Evolutionary conservation across 2,329 filamentous ascomycete species (phyloP), one percentile per base, ranked within the genome.

Genomic region (Beauveria rudraprayagi): DNA sequence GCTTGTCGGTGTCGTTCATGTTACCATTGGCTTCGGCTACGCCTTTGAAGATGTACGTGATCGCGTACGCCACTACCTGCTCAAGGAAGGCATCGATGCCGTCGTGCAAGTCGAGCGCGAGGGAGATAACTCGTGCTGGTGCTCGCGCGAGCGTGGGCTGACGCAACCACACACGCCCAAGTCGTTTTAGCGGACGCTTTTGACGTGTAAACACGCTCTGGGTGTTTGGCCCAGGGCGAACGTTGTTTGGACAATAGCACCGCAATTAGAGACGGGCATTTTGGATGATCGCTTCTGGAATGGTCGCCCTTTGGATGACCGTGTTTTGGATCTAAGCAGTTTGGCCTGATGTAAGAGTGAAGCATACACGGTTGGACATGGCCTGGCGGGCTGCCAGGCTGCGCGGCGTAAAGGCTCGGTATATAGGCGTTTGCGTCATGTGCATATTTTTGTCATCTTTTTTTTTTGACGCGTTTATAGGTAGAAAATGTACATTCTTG

Each of bases 31-130:
- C 1, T 83, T 84, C 26, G 84, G 82, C 2, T 85, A 88, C 2
- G 86, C 92, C 67, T 71, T 92, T 60, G 91, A 96, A 67, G 92
- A 97, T 64, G 91, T 97, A 6, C 81, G 90, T 56, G 84, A 90
- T 63, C 81, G 92, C n/a, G 88, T 92, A 0, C 79, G 82, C 50
- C 80, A 84, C 48, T 94, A 92, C 66, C 78, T 96, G 24, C 76
- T 80, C 8, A 83, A 83, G 56, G 83, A 89, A 65, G 84, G 86
- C 47, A 88, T 97, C 75, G 87, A 96, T 68, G 84, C 92, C 14
- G 86, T 95, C 28, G 83, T 97, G 5, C 93, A 97, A 73, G 89
- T 96, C 1, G 93, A 97, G 74, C 80, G 88, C 52, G 91, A 96
- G 69, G 90, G 89, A 0, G 91, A 96, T 61, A 70, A 72, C 46